Conservation (phyloP, 2,329 filamentous ascomycete species). For the Graphilbum fragrans region DNA sequence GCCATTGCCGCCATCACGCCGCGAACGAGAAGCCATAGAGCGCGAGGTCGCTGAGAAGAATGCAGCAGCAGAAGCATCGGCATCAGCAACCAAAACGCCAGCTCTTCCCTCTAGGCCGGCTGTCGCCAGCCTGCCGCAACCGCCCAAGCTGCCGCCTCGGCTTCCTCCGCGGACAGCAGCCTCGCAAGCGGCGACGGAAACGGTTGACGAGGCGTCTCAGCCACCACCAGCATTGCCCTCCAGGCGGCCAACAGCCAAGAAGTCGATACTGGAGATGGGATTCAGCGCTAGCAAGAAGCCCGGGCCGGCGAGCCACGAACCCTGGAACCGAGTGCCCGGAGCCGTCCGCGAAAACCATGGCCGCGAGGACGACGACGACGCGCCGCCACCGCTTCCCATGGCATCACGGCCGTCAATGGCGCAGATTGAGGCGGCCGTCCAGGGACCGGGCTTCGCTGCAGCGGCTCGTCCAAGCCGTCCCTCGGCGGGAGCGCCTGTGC, state of each 20-base stretch:
- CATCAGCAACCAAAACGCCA: not conserved
- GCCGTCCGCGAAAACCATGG: not conserved
- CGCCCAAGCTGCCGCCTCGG: not conserved
- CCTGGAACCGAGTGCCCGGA: not conserved
- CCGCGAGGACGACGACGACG: conserved; percentile 17
- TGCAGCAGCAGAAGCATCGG: not conserved
- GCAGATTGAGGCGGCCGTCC: conserved; percentile 32
- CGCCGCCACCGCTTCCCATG: conserved; percentile 39
- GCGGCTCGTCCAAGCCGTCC: not conserved
- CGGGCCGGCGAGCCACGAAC: not conserved
- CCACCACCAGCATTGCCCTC: conserved; percentile 33
- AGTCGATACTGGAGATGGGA: conserved; percentile 17
- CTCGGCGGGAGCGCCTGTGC: too few species aligned
- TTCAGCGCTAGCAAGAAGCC: conserved; percentile 7
- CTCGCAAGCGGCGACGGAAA: conserved; percentile 33
- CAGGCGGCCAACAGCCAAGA: conserved; percentile 23
- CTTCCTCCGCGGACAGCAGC: too few species aligned
- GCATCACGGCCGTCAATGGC: conserved; percentile 37
- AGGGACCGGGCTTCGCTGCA: not conserved
- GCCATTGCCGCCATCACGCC: conserved; percentile 40
- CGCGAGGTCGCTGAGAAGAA: conserved; percentile 12
- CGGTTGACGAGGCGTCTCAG: conserved; percentile 24
- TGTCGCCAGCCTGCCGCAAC: not conserved
- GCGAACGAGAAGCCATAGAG: conserved; percentile 39
- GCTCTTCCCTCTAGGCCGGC: conserved; percentile 2